These are phyloP conservation scores for Strigomonas galati DNA, from an alignment of 208 protist species.

Conservation along the genomic window DNA sequence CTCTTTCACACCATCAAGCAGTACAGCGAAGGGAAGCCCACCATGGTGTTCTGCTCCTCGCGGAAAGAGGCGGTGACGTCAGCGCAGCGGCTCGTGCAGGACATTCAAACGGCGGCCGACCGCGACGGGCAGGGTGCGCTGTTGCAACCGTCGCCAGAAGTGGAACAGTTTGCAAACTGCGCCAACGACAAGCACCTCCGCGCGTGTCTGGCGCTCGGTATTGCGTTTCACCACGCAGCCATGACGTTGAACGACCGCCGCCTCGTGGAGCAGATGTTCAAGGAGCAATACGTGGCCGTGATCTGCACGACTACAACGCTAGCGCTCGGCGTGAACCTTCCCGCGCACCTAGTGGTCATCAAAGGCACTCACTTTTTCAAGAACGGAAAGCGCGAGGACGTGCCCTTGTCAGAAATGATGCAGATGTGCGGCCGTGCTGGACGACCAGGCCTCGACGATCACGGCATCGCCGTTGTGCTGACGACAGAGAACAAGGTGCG, in stretches of 20 bases:
- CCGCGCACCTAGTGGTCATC: constrained; percentile 90
- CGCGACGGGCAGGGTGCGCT: constrained; percentile 24
- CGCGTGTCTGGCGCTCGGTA: constrained; percentile 50
- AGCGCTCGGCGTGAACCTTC: constrained; percentile 92
- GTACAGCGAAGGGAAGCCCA: constrained; percentile 69
- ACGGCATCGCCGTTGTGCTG: constrained; percentile 87
- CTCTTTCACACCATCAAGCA: constrained; percentile 74
- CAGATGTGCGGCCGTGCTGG: constrained; percentile 98
- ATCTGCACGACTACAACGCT: constrained; percentile 93
- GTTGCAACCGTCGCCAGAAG: constrained; percentile 41
- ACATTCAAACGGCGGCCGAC: constrained; percentile 40
- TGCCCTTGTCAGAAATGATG: constrained; percentile 96
- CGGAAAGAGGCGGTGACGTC: constrained; percentile 69
- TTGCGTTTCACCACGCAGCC: constrained; percentile 89
- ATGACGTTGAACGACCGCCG: constrained; percentile 64
- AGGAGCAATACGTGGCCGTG: constrained; percentile 73
- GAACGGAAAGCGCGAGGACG: constrained; percentile 89
- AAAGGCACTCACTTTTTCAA: constrained; percentile 99
- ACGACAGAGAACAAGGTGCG: constrained; percentile 59
- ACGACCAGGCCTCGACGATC: constrained; percentile 77
- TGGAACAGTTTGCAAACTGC: constrained; percentile 21
- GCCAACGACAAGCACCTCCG: constrained; percentile 75
- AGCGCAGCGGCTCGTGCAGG: constrained; percentile 54
- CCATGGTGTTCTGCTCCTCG: constrained; percentile 89
- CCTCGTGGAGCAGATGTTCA: constrained; percentile 88